Evolutionary conservation across 164 flowering plant species (phyloP).

Genomic region (Magnolia officinalis): DNA sequence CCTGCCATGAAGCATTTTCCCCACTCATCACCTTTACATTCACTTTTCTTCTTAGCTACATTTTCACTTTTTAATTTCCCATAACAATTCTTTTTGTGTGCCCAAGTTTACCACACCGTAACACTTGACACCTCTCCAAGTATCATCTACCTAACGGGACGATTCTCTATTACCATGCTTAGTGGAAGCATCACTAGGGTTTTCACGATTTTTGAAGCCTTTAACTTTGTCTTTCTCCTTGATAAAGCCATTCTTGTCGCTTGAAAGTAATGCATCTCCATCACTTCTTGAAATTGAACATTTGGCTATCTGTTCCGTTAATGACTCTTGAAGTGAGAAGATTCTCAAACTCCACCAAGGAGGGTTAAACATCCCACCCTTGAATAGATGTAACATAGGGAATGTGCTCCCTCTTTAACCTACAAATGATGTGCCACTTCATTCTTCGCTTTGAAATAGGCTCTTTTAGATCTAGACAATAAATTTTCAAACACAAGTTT

Average conservation of each 20-base stretch:
- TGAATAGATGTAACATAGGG: constrained; percentile 3
- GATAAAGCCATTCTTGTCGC: background rate
- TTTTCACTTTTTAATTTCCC: too few species aligned
- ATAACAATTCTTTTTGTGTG: constrained; percentile 1
- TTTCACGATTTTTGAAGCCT: background rate
- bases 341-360: constrained; percentile 11
- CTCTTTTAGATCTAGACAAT: background rate
- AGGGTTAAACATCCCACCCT: background rate
- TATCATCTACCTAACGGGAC: background rate
- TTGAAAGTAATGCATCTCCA: background rate
- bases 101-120: constrained; percentile 2
- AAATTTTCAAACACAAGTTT: constrained; percentile 2
- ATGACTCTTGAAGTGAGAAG: constrained; percentile 5
- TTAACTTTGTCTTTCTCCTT: background rate
- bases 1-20: too few species aligned
- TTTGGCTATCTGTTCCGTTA: constrained; percentile 2
- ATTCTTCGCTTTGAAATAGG: background rate
- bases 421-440: too few species aligned
- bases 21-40: too few species aligned
- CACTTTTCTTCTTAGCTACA: too few species aligned
- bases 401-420: background rate
- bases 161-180: constrained; percentile 2
- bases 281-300: background rate
- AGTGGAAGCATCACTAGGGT: background rate
- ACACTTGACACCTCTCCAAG: constrained; percentile 1